Percentiles rank a stretch among this genome's conserved stretches.
Evolutionary conservation across 345 rosid genomes (phyloP).

Genomic region (Camelina hispida): DNA sequence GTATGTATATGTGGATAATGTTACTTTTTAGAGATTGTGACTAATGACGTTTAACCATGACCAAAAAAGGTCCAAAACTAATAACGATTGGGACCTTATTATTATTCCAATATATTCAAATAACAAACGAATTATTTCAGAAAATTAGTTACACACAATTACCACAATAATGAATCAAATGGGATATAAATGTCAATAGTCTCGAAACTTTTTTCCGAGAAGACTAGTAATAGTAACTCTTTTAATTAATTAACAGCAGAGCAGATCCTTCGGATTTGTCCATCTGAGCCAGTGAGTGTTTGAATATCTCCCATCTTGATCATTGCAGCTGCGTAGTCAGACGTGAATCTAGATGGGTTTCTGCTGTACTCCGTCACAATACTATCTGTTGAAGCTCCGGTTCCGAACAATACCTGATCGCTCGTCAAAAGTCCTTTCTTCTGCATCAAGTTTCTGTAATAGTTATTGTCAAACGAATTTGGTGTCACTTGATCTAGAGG

Average conservation of each 20-base stretch:
- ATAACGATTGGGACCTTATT: neutral
- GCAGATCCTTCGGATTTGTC: constrained; percentile 51
- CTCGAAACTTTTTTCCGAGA: neutral
- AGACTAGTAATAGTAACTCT: neutral
- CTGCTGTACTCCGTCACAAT: constrained; percentile 53
- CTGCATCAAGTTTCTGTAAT: constrained; percentile 56
- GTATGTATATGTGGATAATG: constrained; percentile 7
- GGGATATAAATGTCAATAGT: neutral
- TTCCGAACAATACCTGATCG: constrained; percentile 57
- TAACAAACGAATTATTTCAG: constrained; percentile 19
- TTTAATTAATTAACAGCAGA: constrained; percentile 46
- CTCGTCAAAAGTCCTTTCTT: constrained; percentile 59
- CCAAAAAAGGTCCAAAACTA: too few relatives aligned
- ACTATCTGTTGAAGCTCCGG: constrained; percentile 53
- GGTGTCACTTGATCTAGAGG: constrained; percentile 61
- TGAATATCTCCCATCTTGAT: constrained; percentile 56
- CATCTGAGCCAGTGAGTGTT: constrained; percentile 48
- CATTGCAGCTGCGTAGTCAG: constrained; percentile 55
- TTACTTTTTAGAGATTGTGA: neutral
- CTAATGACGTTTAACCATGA: neutral
- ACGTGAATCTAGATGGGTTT: constrained; percentile 44
- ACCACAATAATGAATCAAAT: constrained; percentile 29
- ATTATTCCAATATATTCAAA: constrained; percentile 10
- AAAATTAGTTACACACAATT: constrained; percentile 27
- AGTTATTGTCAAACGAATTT: constrained; percentile 58